phyloP scores from a whole-genome alignment of 306 rosid genomes.

The Ceratonia siliqua region DNA sequence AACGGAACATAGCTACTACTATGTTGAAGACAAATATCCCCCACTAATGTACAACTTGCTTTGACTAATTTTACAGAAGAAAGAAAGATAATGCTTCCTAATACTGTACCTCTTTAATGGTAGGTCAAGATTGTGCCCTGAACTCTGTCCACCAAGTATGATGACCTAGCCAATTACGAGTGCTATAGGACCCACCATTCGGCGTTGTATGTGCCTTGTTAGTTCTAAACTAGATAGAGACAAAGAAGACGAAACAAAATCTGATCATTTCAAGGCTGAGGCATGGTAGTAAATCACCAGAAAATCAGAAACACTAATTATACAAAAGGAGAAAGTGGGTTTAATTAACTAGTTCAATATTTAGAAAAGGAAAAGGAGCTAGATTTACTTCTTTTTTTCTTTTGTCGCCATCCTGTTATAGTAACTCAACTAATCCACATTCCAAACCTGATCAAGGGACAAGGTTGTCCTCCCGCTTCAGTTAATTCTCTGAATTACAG shows the following conservation, averaged over 20 bases:
- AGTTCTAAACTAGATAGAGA: background rate
- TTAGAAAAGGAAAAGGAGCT: background rate
- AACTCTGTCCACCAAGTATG: background rate
- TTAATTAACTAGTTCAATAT: background rate
- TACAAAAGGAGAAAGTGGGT: background rate
- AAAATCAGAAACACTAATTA: background rate
- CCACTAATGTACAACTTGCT: too few relatives aligned
- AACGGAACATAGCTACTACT: too few relatives aligned
- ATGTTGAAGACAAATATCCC: too few relatives aligned
- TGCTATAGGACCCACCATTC: background rate
- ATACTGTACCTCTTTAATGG: background rate
- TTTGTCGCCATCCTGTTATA: too few relatives aligned
- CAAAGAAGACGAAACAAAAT: conserved; percentile 16
- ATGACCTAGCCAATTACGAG: background rate
- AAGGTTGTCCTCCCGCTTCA: background rate
- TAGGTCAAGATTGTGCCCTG: background rate
- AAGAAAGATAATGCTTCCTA: background rate
- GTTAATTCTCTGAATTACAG: background rate
- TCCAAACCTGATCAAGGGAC: too few relatives aligned
- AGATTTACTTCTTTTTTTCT: too few relatives aligned
- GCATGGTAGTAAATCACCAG: background rate
- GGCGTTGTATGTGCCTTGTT: background rate
- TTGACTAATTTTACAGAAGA: background rate
- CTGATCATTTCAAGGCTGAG: background rate
- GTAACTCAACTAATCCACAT: too few relatives aligned